phyloP scores from a whole-genome alignment of 352 stramenopile species.

The Phytophthora melonis region DNA sequence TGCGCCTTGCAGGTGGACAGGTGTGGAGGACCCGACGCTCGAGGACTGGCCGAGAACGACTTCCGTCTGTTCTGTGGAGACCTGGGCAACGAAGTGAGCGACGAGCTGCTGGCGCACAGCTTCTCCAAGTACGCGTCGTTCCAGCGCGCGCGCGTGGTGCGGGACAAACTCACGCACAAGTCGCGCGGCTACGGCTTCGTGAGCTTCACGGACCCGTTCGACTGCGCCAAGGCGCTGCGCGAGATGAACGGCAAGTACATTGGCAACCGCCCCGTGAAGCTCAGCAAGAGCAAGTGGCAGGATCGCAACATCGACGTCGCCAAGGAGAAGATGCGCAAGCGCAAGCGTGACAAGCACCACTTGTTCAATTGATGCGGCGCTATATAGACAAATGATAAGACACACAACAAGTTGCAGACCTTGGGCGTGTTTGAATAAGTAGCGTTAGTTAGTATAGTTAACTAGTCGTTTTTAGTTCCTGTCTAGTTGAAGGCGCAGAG shows the following conservation, averaged over 20 bases:
- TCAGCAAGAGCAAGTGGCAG: slow-evolving; percentile 96
- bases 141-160: slow-evolving; percentile 81
- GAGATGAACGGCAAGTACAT: slow-evolving; percentile 98
- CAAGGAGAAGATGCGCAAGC: slow-evolving; percentile 90
- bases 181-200: slow-evolving; percentile 97
- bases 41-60: slow-evolving; percentile 96
- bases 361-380: slow-evolving; percentile 62
- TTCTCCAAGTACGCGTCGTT: slow-evolving; percentile 83
- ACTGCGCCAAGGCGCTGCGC: slow-evolving; percentile 94
- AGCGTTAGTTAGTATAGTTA: too few species aligned
- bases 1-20: slow-evolving; percentile 83
- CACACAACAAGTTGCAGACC: neutral
- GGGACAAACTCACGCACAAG: slow-evolving; percentile 89
- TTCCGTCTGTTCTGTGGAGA: slow-evolving; percentile 97
- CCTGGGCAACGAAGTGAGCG: slow-evolving; percentile 93
- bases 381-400: neutral
- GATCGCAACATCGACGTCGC: slow-evolving; percentile 94
- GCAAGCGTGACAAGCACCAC: slow-evolving; percentile 80
- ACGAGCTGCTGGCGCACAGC: slow-evolving; percentile 85
- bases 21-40: slow-evolving; percentile 94
- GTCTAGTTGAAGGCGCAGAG: slow-evolving; percentile 17
- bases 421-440: neutral
- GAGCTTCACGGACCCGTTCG: slow-evolving; percentile 93
- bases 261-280: slow-evolving; percentile 93
- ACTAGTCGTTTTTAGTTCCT: slow-evolving; percentile 1